Base-by-base conservation (phyloP, 306 rosid genomes). In the Bauhinia variegata region DNA sequence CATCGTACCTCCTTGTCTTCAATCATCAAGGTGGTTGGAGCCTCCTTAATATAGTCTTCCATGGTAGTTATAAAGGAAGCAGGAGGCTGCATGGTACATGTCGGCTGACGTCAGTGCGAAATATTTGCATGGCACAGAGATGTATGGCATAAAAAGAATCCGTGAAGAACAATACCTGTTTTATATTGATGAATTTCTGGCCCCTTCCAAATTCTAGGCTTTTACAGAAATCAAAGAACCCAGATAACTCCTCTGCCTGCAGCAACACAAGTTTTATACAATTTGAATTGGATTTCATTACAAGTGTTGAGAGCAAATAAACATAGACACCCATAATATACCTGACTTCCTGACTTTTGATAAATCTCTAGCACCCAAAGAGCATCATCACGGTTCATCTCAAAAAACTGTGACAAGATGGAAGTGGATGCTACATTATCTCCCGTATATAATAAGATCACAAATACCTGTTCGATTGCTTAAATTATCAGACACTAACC, bases 31-130 rank as follows among this genome's bases (percentile, higher is more conserved):
- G 71, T 66, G 46, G 28, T 49, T 1, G 98, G 96, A 73, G 98
- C 85, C 19, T 89, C 96, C 64, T 82, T 83, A 62, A 92, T 82
- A 17, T 92, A 92, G 60, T 92, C 98, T 80, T 92, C 96, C 98
- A 92, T 89, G 54, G 93, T 71, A 48, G 78, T 74, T 66, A 89
- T 67, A 76, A 92, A 89, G 53, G 96, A 89, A 66, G 87, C 63
- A 16, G 98, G 96, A 36, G 95, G 88, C 98, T 92, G 64, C 72
- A 86, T 75, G 60, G 63, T 31, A 68, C 60, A 70, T 15, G 4
- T 28, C 44, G 53, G 5, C 39, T 43, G 57, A 36, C 17, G 32
- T 64, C 46, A 77, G 17, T 43, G 7, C 2, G 31, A 47, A 18
- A 5, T 47, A 30, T 15, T 12, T 52, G 53, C 31, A 47, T 1